Base-by-base conservation (phyloP, 345 rosid species). In the Anastatica hierochuntica region DNA sequence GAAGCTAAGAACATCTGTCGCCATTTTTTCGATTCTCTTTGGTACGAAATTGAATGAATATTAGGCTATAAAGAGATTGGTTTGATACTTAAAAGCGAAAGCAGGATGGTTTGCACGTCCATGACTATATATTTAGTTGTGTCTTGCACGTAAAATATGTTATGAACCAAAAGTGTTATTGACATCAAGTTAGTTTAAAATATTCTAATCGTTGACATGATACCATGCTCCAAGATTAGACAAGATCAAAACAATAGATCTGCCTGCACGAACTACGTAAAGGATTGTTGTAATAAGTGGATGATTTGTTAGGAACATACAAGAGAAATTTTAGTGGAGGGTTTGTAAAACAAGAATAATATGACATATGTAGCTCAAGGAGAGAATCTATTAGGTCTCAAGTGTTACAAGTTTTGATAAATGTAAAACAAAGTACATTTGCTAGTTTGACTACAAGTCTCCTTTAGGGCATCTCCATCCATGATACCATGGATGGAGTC, bases 251-350 rank as follows among this genome's bases (percentile, higher is more conserved):
- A 7, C 47, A 34, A 57, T 65, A 56, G 63, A 65, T 56, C 46
- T 43, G 70, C 63, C 19, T 65, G 70, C 70, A 65, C 64, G 70
- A 64, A 30, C 55, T n/a, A n/a, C n/a, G n/a, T n/a, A n/a, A n/a
- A n/a, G n/a, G n/a, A n/a, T n/a, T n/a, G n/a, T n/a, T n/a, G n/a
- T n/a, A n/a, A n/a, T n/a, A n/a, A n/a, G n/a, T n/a, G n/a, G n/a
- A n/a, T n/a, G n/a, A n/a, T n/a, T n/a, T n/a, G n/a, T n/a, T n/a
- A n/a, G n/a, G n/a, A n/a, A n/a, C n/a, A n/a, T n/a, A n/a, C n/a
- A n/a, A n/a, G n/a, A n/a, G n/a, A n/a, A n/a, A n/a, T n/a, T n/a
- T n/a, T n/a, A n/a, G n/a, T n/a, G n/a, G n/a, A n/a, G n/a, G n/a
- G n/a, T n/a, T n/a, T n/a, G n/a, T n/a, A n/a, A n/a, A n/a, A n/a